Evolutionary conservation across 805 yeast species (phyloP).

Genomic region (Candida sithepensis): DNA sequence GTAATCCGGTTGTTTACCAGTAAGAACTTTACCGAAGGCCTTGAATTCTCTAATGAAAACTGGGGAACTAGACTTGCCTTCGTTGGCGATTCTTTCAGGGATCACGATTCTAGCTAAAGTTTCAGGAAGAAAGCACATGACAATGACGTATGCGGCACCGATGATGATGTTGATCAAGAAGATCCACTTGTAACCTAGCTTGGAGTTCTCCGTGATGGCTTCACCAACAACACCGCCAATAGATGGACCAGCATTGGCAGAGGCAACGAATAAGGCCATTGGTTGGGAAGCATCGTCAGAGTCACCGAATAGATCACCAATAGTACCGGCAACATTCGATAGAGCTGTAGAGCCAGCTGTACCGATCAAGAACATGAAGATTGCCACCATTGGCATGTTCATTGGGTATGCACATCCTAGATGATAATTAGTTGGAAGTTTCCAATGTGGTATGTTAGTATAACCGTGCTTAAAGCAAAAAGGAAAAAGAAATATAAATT

Average conservation of each 20-base stretch:
- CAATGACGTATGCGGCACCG: slow-evolving; percentile 24
- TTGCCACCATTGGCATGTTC: slow-evolving; percentile 32
- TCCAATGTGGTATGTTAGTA: background rate
- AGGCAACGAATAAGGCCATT: slow-evolving; percentile 33
- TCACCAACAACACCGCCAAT: slow-evolving; percentile 36
- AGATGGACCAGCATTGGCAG: slow-evolving; percentile 35
- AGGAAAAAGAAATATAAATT: background rate
- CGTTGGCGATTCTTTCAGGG: slow-evolving; percentile 26
- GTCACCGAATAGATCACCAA: slow-evolving; percentile 33
- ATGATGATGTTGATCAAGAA: slow-evolving; percentile 32
- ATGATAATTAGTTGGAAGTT: background rate
- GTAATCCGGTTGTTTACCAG: slow-evolving; percentile 20
- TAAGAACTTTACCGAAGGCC: slow-evolving; percentile 13
- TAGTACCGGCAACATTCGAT: slow-evolving; percentile 35
- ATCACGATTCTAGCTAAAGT: slow-evolving; percentile 35
- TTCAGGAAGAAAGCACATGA: slow-evolving; percentile 29
- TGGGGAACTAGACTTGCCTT: slow-evolving; percentile 21
- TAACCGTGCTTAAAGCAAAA: background rate
- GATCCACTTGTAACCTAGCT: slow-evolving; percentile 32
- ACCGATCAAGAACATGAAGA: slow-evolving; percentile 32
- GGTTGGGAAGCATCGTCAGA: slow-evolving; percentile 35
- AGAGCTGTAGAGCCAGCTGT: slow-evolving; percentile 31
- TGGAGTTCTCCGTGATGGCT: slow-evolving; percentile 29
- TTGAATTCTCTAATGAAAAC: slow-evolving; percentile 26
- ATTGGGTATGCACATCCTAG: slow-evolving; percentile 29